phyloP scores from a whole-genome alignment of 257 asterid species.

The Capsicum rhomboideum region DNA sequence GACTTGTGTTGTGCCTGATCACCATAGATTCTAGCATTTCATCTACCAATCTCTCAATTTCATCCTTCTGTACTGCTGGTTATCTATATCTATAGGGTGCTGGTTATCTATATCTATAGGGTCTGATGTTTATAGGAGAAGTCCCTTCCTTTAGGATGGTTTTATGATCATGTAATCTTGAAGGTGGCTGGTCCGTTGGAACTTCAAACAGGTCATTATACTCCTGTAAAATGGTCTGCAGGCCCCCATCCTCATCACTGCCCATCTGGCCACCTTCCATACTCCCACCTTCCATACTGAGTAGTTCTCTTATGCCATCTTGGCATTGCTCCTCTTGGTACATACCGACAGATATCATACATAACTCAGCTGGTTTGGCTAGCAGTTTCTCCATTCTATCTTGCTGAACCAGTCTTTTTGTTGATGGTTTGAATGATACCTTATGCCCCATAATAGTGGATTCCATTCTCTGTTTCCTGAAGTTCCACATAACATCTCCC shows the following conservation, averaged over 20 bases:
- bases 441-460: background rate
- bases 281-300: too few species aligned
- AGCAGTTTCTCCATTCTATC: background rate
- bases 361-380: background rate
- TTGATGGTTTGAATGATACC: background rate
- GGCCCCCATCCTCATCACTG: accelerated
- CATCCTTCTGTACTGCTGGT: too few species aligned
- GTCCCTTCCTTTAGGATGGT: background rate
- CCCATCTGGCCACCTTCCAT: too few species aligned
- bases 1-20: background rate
- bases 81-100: too few species aligned
- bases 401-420: too few species aligned
- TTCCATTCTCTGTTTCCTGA: background rate
- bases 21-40: background rate
- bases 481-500: background rate
- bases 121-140: background rate
- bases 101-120: background rate
- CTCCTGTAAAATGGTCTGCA: too few species aligned
- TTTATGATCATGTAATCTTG: background rate
- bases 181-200: background rate
- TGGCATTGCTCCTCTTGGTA: too few species aligned
- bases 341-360: background rate
- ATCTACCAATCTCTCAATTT: background rate
- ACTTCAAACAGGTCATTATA: background rate
- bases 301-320: too few species aligned